Base-by-base conservation (phyloP, 371 early-diverging fungal species). In the Amoeboradix gromovi region DNA sequence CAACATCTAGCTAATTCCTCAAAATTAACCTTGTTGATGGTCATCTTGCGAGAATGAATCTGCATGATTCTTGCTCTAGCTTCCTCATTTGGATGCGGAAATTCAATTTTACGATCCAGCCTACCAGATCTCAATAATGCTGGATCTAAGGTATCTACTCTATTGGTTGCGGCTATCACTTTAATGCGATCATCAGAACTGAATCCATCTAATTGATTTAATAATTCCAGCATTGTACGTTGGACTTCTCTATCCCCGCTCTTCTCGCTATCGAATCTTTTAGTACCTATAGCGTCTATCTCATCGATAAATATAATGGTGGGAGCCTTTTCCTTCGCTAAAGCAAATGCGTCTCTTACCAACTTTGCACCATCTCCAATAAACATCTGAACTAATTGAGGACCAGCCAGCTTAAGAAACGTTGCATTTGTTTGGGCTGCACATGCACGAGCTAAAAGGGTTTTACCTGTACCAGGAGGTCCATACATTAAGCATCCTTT, bases 261-360 rank as follows among this genome's bases (percentile, higher is more conserved):
- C 77, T 92, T 94, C 68, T 97, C 98, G 71, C 87, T 87, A 76
- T 98, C 96, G 70, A 91, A 93, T 75, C 99, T 89, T 80, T 98
- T 98, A 30, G 98, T 94, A 72, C 98, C 99, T 73, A 99, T 87
- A 65, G 99, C 98, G 78, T 99, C 99, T 75, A 99, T 84, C 79
- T 99, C 99, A 80, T 99, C 99, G 75, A 99, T 98, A 76, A 99
- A 99, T 75, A 99, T 98, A 75, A 99, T 99, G 28, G 98, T 88
- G 1, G 99, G 99, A 29, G 92, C 85, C 78, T 98, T 98, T 74
- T 96, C 96, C 77, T 94, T 94, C 28, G 99, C 99, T 69, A 98
- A 78, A 29, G 87, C 89, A 79, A 99, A 99, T 1, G 97, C 94
- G 75, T 98, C 98, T 32, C 99, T 86, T 16, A 99, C 97, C 70